Evolutionary conservation across 192 early-diverging fungal genomes (phyloP).

Genomic region (Coemansia sp.): DNA sequence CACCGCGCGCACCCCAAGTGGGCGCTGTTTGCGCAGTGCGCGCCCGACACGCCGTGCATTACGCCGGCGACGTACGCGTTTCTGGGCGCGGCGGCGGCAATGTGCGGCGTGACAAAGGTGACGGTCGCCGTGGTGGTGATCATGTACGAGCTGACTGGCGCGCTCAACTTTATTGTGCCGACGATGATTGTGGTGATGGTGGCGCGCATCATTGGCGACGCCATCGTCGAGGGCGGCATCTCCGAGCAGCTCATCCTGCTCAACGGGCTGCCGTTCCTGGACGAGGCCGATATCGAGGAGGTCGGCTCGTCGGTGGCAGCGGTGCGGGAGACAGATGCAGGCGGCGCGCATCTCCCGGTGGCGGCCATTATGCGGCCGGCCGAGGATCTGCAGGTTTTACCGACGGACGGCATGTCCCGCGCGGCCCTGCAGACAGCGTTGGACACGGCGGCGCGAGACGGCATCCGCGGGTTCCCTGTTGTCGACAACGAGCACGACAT

Average conservation of each 20-base stretch:
- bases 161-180: conserved; percentile 82
- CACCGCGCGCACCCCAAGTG: conserved; percentile 60
- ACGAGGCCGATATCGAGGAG: conserved; percentile 59
- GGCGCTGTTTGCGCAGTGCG: conserved; percentile 72
- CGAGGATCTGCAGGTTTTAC: conserved; percentile 51
- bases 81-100: conserved; percentile 85
- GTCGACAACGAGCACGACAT: conserved; percentile 60
- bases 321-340: neutral
- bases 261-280: conserved; percentile 74
- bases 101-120: conserved; percentile 83
- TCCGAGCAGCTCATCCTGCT: conserved; percentile 73
- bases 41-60: conserved; percentile 76
- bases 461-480: conserved; percentile 67
- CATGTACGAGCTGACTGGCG: conserved; percentile 98
- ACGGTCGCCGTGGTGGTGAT: conserved; percentile 92
- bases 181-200: conserved; percentile 77
- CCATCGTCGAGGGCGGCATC: conserved; percentile 70
- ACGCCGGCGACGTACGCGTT: conserved; percentile 95
- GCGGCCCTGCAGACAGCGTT: conserved; percentile 54
- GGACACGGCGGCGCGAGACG: conserved; percentile 38
- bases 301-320: neutral
- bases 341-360: neutral
- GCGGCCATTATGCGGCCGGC: conserved; percentile 59
- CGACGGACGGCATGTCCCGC: conserved; percentile 53
- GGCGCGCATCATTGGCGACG: conserved; percentile 70